Conservation (phyloP, 2,329 filamentous ascomycete species). For the Colletotrichum horii region DNA sequence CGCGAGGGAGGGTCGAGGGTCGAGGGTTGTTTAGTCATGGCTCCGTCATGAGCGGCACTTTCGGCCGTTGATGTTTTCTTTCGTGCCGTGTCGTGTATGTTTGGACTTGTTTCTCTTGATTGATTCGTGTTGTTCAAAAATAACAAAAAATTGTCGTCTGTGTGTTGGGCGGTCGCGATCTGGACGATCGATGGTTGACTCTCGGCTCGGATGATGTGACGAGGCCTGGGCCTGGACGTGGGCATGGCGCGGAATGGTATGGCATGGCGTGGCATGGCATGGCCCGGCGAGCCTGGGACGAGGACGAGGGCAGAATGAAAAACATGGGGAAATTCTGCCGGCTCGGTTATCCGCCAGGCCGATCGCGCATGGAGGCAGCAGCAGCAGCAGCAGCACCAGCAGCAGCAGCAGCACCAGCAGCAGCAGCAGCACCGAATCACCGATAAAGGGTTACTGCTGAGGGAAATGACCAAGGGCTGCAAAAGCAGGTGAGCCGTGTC, state of each 20-base stretch:
- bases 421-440: neutral
- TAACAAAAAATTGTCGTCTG: neutral
- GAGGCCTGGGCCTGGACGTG: neutral
- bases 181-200: neutral
- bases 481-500: neutral
- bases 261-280: neutral
- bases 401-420: no score
- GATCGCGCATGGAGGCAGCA: neutral
- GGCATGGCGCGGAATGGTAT: neutral
- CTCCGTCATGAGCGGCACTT: neutral
- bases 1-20: neutral
- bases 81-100: neutral
- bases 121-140: neutral
- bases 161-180: neutral
- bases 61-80: neutral
- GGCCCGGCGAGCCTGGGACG: neutral
- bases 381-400: neutral
- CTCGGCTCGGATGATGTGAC: neutral
- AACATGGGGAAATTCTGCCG: neutral
- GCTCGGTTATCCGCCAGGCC: neutral
- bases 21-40: conserved; percentile 1
- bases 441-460: neutral
- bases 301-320: neutral
- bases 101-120: neutral
- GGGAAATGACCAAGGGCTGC: neutral